Evolutionary conservation across 2,329 filamentous ascomycete genomes (phyloP), one percentile per base, ranked within the genome.

Genomic region (Monascus ruber): DNA sequence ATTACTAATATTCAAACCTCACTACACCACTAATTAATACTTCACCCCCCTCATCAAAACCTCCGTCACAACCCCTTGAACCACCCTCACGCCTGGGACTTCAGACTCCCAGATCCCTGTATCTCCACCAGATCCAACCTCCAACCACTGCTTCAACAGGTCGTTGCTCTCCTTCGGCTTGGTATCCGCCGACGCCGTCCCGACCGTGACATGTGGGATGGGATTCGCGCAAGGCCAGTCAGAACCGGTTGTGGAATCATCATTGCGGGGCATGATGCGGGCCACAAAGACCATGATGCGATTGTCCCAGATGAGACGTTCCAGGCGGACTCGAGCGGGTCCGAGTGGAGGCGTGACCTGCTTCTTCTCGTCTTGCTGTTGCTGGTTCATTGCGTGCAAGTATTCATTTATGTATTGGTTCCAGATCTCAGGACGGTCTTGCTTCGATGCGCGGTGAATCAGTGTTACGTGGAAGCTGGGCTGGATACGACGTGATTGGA

Each of bases 101-200:
- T 68, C 65, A 11, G 68, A 51, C 51, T 80, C 76, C 32, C 61
- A 63, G 40, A 79, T 76, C 0, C 73, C 74, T 4, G 60, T 71
- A n/a, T 63, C 56, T 5, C 59, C 64, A 2, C 60, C 60, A 55
- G 72, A 54, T 0, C 77, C 77, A 36, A 65, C 60, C 45, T 81
- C 71, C 44, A 91, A 56, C 89, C 89, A 96, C 43, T 70, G 70
- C 46, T 71, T 71, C 42, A 98, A 62, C 54, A 98, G 51, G 42
- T 85, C 80, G 56, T 98, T 98, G 65, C 88, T 94, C 69, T 98
- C 89, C 63, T 84, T 88, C 0, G 91, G 89, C 67, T 95, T 96
- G 53, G 96, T 77, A 5, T 70, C 62, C 35, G 71, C 63, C 47
- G 79, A 74, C 6, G 79, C 76, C 0, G 91, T 98, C 17, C 91